A percentile compares a stretch with the other conserved stretches of the same genome.
These are phyloP conservation scores for Spizellomyces punctatus DNA, from an alignment of 192 early-diverging fungal genomes.

Conservation along the genomic window DNA sequence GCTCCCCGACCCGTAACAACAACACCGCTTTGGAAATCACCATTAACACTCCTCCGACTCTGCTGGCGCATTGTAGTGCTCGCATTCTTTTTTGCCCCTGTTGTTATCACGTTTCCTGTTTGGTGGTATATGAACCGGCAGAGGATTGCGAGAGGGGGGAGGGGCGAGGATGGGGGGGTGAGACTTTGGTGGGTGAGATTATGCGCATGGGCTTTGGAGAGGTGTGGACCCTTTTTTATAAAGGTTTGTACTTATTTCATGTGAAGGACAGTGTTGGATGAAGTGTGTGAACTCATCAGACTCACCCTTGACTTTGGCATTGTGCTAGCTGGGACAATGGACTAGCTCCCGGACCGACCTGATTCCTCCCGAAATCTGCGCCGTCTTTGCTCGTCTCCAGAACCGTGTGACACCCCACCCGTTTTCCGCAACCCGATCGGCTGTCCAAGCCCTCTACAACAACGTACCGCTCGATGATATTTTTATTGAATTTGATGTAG, in stretches of 20 bases:
- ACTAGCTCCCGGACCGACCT: constrained; percentile 88
- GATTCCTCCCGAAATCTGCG: constrained; percentile 72
- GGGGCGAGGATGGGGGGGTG: neutral
- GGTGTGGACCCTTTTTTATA: constrained; percentile 90
- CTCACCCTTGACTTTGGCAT: too few relatives aligned
- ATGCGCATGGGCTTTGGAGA: constrained; percentile 75
- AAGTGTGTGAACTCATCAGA: too few relatives aligned
- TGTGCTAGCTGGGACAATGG: constrained; percentile 82
- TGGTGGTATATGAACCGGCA: constrained; percentile 38
- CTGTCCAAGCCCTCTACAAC: constrained; percentile 66
- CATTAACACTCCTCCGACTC: neutral
- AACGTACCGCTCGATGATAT: constrained; percentile 63
- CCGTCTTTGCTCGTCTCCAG: constrained; percentile 77
- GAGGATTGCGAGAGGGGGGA: neutral
- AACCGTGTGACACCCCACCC: constrained; percentile 78
- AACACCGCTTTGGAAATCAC: too few relatives aligned
- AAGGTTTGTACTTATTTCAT: constrained; percentile 55
- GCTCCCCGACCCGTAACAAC: too few relatives aligned
- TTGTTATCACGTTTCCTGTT: constrained; percentile 58
- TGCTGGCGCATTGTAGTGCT: constrained; percentile 34
- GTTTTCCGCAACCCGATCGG: constrained; percentile 60
- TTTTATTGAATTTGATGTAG: constrained; percentile 75
- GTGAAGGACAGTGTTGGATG: too few relatives aligned
- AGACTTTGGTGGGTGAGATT: constrained; percentile 82
- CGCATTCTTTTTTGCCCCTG: constrained; percentile 70